Evolutionary conservation across 495 filamentous ascomycete genomes (phyloP).

Genomic region (Penicillium dipodomyicola): DNA sequence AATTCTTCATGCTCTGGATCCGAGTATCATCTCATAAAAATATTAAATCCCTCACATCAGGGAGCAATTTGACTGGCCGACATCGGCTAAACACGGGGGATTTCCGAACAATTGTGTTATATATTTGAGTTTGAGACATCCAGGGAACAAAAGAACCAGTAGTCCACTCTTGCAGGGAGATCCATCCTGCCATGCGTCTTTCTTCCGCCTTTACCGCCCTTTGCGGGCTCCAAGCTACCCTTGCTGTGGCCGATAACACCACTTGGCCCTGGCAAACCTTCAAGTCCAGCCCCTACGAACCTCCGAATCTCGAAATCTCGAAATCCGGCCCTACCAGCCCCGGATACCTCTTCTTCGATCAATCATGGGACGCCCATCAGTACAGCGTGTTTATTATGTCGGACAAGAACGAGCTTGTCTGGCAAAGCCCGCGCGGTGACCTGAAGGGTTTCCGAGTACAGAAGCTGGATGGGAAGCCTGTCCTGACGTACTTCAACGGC

Average conservation of each 20-base stretch:
- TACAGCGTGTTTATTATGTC: slow-evolving; percentile 8
- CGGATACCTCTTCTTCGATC: slow-evolving; percentile 8
- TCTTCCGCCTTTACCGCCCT: not conserved
- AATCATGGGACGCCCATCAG: slow-evolving; percentile 8
- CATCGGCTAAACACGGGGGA: not conserved
- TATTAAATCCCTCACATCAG: not conserved
- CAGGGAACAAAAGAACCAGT: not conserved
- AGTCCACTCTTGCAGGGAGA: not conserved
- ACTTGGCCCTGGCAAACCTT: slow-evolving; percentile 5
- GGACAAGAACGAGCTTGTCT: slow-evolving; percentile 2
- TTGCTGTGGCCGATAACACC: not conserved
- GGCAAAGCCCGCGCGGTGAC: slow-evolving; percentile 1
- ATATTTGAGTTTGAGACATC: slow-evolving; percentile 2
- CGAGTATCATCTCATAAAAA: not conserved
- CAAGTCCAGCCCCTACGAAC: slow-evolving; percentile 2
- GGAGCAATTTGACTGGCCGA: not conserved
- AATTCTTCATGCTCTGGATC: not conserved
- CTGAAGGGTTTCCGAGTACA: slow-evolving; percentile 4
- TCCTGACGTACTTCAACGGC: slow-evolving; percentile 10
- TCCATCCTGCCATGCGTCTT: not conserved
- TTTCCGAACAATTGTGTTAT: not conserved
- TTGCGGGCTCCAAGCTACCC: not conserved
- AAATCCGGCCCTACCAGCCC: slow-evolving; percentile 1
- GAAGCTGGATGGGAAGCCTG: slow-evolving; percentile 4
- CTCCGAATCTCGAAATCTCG: not conserved